phyloP scores from a whole-genome alignment of 2,329 filamentous ascomycete species.

The Elsinoe ampelina region DNA sequence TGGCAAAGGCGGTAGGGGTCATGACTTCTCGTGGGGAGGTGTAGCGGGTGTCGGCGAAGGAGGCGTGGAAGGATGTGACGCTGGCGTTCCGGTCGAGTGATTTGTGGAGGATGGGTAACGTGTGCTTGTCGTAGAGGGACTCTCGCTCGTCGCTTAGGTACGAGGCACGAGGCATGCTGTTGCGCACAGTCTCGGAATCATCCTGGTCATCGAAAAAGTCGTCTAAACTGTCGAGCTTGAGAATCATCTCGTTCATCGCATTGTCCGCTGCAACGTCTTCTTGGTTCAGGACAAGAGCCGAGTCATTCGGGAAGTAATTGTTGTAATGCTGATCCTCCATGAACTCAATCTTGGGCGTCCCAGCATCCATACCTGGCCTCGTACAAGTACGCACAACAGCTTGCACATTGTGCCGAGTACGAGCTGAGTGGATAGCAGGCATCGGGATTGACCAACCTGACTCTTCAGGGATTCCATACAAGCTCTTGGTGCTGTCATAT shows the following conservation, averaged over 20 bases:
- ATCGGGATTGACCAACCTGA: conserved; percentile 94
- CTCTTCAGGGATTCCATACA: conserved; percentile 93
- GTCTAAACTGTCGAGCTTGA: conserved; percentile 45
- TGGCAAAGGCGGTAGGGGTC: conserved; percentile 49
- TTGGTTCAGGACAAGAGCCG: conserved; percentile 89
- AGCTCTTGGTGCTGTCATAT: conserved; percentile 84
- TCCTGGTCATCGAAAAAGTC: conserved; percentile 45
- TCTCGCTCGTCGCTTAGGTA: conserved; percentile 53
- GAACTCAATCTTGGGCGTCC: conserved; percentile 85
- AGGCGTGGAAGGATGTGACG: conserved; percentile 72
- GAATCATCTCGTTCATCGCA: conserved; percentile 73
- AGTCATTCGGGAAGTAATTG: conserved; percentile 64
- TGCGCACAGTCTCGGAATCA: conserved; percentile 10
- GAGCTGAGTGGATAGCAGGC: conserved; percentile 78
- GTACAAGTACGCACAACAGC: conserved; percentile 93
- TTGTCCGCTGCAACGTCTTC: conserved; percentile 57
- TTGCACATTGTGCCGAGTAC: conserved; percentile 85
- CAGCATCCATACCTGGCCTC: conserved; percentile 44
- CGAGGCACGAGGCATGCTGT: conserved; percentile 17
- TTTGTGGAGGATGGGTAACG: conserved; percentile 79
- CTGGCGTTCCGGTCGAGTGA: conserved; percentile 64
- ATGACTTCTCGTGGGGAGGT: conserved; percentile 41
- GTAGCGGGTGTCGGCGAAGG: conserved; percentile 64
- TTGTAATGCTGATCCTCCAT: conserved; percentile 77
- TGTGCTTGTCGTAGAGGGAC: conserved; percentile 85